These are phyloP conservation scores for Plasmodium berghei DNA, from an alignment of 169 alveolate genomes.

Conservation along the genomic window DNA sequence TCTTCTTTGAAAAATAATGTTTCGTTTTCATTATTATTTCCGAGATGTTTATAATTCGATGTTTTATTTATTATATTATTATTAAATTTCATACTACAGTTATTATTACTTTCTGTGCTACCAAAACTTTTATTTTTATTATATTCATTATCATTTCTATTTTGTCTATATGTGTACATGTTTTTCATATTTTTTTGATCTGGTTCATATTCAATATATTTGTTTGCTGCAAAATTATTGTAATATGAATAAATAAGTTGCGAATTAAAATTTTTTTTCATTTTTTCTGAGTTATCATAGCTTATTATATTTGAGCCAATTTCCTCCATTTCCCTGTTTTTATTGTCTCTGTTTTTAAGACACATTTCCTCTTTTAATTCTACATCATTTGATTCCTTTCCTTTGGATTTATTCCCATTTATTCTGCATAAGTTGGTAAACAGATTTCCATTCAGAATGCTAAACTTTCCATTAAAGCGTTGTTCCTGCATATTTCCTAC, in stretches of 20 bases:
- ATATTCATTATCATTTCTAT: not conserved
- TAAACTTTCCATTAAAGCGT: conserved; percentile 20
- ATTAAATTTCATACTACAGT: not conserved
- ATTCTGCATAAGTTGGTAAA: conserved; percentile 19
- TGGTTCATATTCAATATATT: not conserved
- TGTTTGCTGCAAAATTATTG: conserved; percentile 13
- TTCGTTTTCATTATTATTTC: conserved; percentile 1
- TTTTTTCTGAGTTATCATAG: not conserved
- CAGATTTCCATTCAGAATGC: conserved; percentile 7
- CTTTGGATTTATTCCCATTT: not conserved
- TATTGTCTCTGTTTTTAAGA: not conserved
- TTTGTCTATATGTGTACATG: not conserved
- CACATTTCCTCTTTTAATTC: not conserved
- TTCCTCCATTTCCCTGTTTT: not conserved
- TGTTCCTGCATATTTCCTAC: conserved; percentile 12
- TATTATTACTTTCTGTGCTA: not conserved
- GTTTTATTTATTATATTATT: not conserved
- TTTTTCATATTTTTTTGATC: not conserved
- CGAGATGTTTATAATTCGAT: not conserved
- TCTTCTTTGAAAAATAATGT: conserved; percentile 10
- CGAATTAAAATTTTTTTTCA: conserved; percentile 11
- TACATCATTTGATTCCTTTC: not conserved
- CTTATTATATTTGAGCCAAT: not conserved
- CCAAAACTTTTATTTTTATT: not conserved
- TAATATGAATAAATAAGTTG: conserved; percentile 57